Evolutionary conservation across 371 early-diverging fungal species (phyloP), one percentile per base, ranked within the genome.

Genomic region (Mortierella sp.): DNA sequence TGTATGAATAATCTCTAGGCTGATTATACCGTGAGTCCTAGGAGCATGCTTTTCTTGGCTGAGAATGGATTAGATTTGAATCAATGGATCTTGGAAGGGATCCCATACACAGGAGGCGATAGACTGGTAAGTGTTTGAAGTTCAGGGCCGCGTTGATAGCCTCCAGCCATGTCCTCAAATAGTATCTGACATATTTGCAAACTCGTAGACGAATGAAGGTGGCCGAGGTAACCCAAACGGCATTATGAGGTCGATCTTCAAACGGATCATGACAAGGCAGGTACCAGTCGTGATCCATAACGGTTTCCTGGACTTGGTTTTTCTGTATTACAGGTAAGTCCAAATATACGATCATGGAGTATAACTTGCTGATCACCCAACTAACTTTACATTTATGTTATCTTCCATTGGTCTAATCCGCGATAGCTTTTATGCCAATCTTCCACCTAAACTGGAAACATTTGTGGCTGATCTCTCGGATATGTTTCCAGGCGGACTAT

Each of bases 261-360:
- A 69, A 16, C 69, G 80, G 2, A 71, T 85, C 50, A 69, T 84
- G 58, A 60, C 77, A 0, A 77, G 83, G 6, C 80, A 76, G 5
- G 86, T 89, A 4, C 94, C 94, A 0, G 69, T 97, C 11, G 88
- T 96, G 6, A 86, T 96, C 0, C 98, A 98, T 87, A 97, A 97
- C 80, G 98, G 98, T 0, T 84, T 97, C 24, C 86, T 96, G 40
- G 98, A 98, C 74, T 76, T 97, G 19, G 87, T 96, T 83, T 97
- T 95, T 77, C 59, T 98, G 3, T 97, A 97, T 79, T 91, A 95
- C 43, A 81, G 81, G 81, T 75, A 81, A 52, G 33, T 13, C n/a
- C 50, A 21, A 13, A 4, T 52, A 8, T 8, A 21, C 11, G 9
- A 52, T 21, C 52, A 2, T 52, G 52, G 21, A 21, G 19, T 52